These are phyloP conservation scores for Tulasnella sp. DNA, from an alignment of 768 basidiomycete species.

Conservation along the genomic window DNA sequence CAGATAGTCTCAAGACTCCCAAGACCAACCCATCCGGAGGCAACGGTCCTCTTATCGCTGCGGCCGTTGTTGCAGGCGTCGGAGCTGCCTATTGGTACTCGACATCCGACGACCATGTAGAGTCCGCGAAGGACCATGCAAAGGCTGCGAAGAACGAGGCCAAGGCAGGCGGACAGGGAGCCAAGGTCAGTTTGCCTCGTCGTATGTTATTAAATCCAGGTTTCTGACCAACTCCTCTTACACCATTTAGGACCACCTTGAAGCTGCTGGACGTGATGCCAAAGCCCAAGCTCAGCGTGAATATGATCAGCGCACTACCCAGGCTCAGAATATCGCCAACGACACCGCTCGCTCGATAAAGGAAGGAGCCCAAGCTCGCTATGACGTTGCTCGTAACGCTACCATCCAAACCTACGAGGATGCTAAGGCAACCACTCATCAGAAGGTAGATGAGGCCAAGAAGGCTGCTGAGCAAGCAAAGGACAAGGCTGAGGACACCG, in stretches of 20 bases:
- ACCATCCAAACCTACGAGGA: slow-evolving; percentile 1
- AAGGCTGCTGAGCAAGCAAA: neutral
- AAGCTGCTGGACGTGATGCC: neutral
- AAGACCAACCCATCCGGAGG: neutral
- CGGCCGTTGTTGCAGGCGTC: neutral
- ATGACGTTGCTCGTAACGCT: neutral
- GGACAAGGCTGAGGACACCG: neutral
- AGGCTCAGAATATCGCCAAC: neutral
- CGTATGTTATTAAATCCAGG: neutral
- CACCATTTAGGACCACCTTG: neutral
- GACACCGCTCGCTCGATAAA: neutral
- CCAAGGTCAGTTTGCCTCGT: neutral
- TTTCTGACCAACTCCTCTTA: neutral
- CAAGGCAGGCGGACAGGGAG: neutral
- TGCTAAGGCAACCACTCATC: neutral
- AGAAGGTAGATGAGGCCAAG: slow-evolving; percentile 6
- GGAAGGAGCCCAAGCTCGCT: neutral
- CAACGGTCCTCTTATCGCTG: neutral
- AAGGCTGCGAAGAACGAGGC: neutral
- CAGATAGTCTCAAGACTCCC: neutral
- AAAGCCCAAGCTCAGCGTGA: neutral
- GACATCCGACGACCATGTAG: neutral
- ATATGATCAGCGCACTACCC: neutral
- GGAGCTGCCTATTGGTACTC: slow-evolving; percentile 6
- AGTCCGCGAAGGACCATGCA: neutral